phyloP scores from a whole-genome alignment of 805 yeast species.

The Cyberlindnera maclurae region DNA sequence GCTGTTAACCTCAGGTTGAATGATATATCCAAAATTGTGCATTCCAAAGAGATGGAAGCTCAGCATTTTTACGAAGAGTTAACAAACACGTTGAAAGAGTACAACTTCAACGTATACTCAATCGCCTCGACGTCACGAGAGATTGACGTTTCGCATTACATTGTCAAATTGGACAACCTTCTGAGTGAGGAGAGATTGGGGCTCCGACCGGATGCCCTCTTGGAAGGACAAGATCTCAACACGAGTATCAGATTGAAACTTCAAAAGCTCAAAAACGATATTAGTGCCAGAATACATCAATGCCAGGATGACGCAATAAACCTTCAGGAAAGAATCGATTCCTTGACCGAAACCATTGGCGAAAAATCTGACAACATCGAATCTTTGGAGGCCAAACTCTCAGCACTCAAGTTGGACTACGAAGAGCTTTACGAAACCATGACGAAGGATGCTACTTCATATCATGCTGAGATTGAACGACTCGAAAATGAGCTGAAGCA shows the following conservation, averaged over 20 bases:
- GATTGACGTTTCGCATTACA: constrained; percentile 28
- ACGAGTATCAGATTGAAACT: constrained; percentile 29
- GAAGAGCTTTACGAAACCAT: constrained; percentile 50
- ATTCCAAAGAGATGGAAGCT: constrained; percentile 43
- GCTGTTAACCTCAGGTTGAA: constrained; percentile 35
- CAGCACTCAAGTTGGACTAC: constrained; percentile 43
- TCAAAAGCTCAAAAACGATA: constrained; percentile 37
- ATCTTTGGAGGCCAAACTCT: constrained; percentile 47
- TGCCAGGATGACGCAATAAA: constrained; percentile 51
- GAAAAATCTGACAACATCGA: constrained; percentile 54
- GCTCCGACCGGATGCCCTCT: constrained; percentile 33
- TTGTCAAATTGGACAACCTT: constrained; percentile 34
- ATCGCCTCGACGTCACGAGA: constrained; percentile 30
- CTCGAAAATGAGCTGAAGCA: constrained; percentile 51
- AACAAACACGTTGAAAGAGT: constrained; percentile 45
- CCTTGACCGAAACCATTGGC: constrained; percentile 44
- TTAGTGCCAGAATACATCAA: constrained; percentile 38
- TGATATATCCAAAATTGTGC: constrained; percentile 37
- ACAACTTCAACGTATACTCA: constrained; percentile 47
- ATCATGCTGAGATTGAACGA: constrained; percentile 59
- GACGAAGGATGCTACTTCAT: constrained; percentile 44
- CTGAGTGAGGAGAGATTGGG: constrained; percentile 39
- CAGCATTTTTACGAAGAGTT: constrained; percentile 44
- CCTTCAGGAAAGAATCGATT: constrained; percentile 53
- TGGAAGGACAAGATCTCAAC: constrained; percentile 34